Evolutionary conservation across 1,284 basidiomycete species (phyloP), one percentile per base, ranked within the genome.

Genomic region (Mixia osmundae): DNA sequence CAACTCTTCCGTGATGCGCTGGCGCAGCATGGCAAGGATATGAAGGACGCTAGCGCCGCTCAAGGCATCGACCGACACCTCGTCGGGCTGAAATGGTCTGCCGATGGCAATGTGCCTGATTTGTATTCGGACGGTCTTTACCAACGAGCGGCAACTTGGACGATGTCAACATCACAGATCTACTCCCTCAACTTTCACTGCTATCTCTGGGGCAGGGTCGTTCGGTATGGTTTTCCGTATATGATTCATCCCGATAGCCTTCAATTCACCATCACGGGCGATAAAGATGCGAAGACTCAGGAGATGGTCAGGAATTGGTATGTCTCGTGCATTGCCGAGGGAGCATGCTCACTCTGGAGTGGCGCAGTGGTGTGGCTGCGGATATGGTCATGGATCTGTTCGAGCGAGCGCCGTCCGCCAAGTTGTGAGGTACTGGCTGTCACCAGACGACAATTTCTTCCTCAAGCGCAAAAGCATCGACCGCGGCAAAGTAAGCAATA

Each of bases 51-150:
- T n/a, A 69, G 72, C 0, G 61, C 61, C 26, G 83, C 66, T 3
- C 64, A 71, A 46, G 82, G 82, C 15, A 62, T 83, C 22, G 82
- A 89, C 52, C 66, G 82, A 25, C 77, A 85, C 57, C 53, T 89
- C 45, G 64, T 85, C 28, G 77, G 77, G 43, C 33, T 41, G 27
- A 39, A 32, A 19, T 34, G 24, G 25, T 43, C 25, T 20, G 30
- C 68, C 23, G 69, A 65, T 22, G 74, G 77, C 53, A 57, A 62
- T 35, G 43, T 66, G 24, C 76, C 76, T 5, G 67, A 59, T 3
- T 46, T 87, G 25, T 83, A 72, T 56, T 55, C 60, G 9, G 77
- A 87, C 54, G 68, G 75, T 1, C 62, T 83, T 7, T 70, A 68
- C 50, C 57, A 61, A 40, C 64, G 72, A 25, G 45, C 45, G 15